Evolutionary conservation across 345 rosid species (phyloP).

Genomic region (Syzygium grande): DNA sequence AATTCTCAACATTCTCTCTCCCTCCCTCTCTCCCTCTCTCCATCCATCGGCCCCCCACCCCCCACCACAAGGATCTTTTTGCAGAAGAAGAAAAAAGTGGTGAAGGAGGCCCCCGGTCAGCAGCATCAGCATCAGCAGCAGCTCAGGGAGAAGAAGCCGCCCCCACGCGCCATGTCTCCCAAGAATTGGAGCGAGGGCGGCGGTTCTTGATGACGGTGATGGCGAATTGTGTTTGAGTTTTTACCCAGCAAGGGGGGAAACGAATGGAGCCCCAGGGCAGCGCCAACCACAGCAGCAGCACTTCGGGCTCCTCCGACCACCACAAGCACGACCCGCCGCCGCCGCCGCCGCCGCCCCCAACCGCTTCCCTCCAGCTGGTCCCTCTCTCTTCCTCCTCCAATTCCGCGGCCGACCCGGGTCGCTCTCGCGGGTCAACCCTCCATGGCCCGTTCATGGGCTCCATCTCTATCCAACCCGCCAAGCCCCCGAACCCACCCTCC

Average conservation of each 20-base stretch:
- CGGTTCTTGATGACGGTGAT: background rate
- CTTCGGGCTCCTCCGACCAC: background rate
- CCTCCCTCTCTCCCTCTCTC: background rate
- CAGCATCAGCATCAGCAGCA: no score
- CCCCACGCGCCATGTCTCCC: background rate
- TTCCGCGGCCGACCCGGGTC: constrained; percentile 4
- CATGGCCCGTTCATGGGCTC: constrained; percentile 43
- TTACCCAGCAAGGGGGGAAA: background rate
- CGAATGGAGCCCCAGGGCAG: constrained; percentile 23
- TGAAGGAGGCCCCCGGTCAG: background rate
- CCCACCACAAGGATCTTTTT: background rate
- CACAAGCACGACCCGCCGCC: constrained; percentile 4
- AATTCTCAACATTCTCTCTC: background rate
- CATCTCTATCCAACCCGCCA: constrained; percentile 7
- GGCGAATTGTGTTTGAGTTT: background rate
- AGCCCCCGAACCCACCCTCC: background rate
- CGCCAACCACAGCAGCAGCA: constrained; percentile 2
- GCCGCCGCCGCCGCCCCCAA: background rate
- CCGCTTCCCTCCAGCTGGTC: constrained; percentile 20
- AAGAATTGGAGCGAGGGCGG: background rate
- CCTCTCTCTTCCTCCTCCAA: constrained; percentile 9
- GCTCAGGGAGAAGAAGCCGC: background rate
- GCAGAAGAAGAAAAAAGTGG: background rate
- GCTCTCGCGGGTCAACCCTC: background rate
- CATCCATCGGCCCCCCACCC: background rate